Evolutionary conservation across 768 basidiomycete genomes (phyloP), one percentile per base, ranked within the genome.

Genomic region (Calocybe gangraenosa): DNA sequence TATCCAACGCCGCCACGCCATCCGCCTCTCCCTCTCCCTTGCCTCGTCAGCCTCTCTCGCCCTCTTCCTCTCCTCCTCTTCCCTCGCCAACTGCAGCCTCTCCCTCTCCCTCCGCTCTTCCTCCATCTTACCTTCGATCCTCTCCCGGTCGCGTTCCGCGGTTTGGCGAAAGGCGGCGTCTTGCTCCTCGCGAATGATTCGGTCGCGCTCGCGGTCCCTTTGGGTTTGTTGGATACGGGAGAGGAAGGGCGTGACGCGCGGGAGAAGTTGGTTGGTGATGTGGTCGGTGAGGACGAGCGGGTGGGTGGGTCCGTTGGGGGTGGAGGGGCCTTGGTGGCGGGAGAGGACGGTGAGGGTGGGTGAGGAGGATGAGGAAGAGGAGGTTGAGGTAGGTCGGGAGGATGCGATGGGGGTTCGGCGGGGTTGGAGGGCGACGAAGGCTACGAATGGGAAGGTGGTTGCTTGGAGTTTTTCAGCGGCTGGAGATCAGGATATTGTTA

Each of bases 381-480:
- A 28, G 13, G 90, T 90, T 9, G 97, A 70, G 2, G 73, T 65
- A 0, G 87, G 4, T 35, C 68, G 55, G 4, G 69, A 57, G 0
- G 70, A 63, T 18, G 65, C 62, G 3, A 70, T 55, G 10, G 71
- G 60, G 17, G 63, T 70, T 22, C 79, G 78, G 14, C 77, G 77
- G 0, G 90, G 34, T 18, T 35, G 34, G 14, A 35, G 78, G 1
- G 93, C 84, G 38, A 96, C 63, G 63, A 97, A 99, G 1, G 90
- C 89, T 38, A 99, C 74, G 50, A 94, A 94, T 0, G 95, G 96
- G 57, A 87, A 96, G 0, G 93, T 92, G 1, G 93, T 92, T 2
- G 85, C 84, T 58, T 89, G 82, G 0, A 97, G 69, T 59, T 87
- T 89, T 57, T 85, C 78, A 10, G 81, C 69, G 32, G 70, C 71